A percentile compares a stretch with the other conserved stretches of the same genome.
These are phyloP conservation scores for Suillus fuscotomentosus DNA, from an alignment of 768 basidiomycete species.

Conservation along the genomic window DNA sequence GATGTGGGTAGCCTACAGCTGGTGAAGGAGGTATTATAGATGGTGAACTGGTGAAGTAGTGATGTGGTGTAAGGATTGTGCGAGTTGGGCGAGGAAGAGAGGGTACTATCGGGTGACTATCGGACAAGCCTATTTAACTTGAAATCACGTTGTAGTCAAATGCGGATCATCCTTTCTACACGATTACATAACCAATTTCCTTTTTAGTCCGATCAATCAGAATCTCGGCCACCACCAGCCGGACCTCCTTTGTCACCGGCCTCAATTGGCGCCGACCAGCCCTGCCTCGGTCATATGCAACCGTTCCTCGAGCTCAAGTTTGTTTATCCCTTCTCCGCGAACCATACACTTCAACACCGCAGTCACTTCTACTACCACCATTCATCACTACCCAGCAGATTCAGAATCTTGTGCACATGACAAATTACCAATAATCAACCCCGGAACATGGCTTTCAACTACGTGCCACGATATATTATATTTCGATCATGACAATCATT, in stretches of 20 bases:
- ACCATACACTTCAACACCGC: background rate
- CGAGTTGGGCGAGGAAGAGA: background rate
- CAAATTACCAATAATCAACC: background rate
- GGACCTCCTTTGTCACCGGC: background rate
- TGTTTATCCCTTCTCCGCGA: background rate
- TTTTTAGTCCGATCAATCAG: background rate
- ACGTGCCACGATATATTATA: background rate
- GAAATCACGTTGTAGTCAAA: background rate
- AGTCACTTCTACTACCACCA: background rate
- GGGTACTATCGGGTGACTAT: constrained; percentile 1
- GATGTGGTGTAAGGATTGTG: background rate
- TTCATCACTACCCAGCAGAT: background rate
- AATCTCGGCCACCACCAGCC: background rate
- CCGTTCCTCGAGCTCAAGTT: background rate
- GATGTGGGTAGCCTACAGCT: constrained; percentile 6
- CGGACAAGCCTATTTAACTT: background rate
- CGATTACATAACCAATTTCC: background rate
- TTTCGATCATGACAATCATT: background rate
- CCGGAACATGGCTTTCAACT: background rate
- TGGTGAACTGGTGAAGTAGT: background rate
- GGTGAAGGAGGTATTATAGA: background rate
- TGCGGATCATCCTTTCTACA: background rate
- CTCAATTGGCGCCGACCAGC: background rate
- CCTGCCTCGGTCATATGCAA: background rate
- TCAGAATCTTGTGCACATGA: background rate